Base-by-base conservation (phyloP, 129 eudicot species). In the Glebionis coronaria region DNA sequence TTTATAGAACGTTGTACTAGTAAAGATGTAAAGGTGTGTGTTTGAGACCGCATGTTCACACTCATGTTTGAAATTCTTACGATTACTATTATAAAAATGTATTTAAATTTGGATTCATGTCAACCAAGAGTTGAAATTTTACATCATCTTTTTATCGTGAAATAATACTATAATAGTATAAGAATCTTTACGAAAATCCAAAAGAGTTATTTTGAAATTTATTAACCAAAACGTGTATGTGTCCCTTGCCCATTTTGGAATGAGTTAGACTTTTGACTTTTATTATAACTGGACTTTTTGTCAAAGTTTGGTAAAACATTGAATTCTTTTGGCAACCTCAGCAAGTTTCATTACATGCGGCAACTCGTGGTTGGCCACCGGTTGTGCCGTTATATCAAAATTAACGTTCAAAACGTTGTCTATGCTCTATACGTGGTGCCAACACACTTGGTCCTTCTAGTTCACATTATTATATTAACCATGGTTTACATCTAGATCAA, bases 221-320 rank as follows among this genome's bases (percentile, higher is more conserved):
- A 46, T n/a, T 46, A 12, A 4, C 42, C 44, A 69, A n/a, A n/a
- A n/a, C n/a, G n/a, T n/a, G n/a, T n/a, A n/a, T n/a, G n/a, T n/a
- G n/a, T n/a, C n/a, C 6, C 35, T 8, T 47, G 12, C 25, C 49
- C 20, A 18, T 71, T 35, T 61, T n/a, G 54, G 56, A 27, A 71
- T 21, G 59, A 20, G 18, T 31, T 11, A 23, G 56, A 59, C 58
- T 31, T 47, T 58, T 71, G 44, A 50, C 45, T 19, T 6, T 50
- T 38, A 61, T 50, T 71, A 61, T 19, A 19, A 7, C 8, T 61
- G 49, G 68, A 60, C 52, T 18, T 71, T 59, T 12, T 0, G 4
- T 3, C 10, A 61, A 60, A 60, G 60, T 61, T 71, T 71, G 69
- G 69, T 35, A 53, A 61, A 9, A 12, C 23, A 61, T 71, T 49